Percentiles rank a stretch among this genome's conserved stretches.
These are phyloP conservation scores for Ceratorhiza oryzae-sativae DNA, from an alignment of 1,284 basidiomycete genomes.

Conservation along the genomic window DNA sequence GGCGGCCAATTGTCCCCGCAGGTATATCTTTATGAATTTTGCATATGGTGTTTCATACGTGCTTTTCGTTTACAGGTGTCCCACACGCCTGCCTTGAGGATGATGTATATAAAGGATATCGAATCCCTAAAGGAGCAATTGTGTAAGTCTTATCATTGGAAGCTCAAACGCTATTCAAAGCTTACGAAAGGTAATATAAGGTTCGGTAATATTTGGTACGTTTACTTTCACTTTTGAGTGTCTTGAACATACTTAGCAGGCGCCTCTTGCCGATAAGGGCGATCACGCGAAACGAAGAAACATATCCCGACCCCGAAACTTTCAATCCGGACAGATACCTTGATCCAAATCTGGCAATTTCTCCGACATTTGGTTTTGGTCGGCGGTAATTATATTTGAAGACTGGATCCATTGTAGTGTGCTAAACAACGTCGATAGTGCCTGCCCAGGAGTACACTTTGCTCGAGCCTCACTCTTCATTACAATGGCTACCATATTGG, in stretches of 20 bases:
- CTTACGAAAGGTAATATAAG: neutral
- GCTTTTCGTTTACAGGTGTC: slow-evolving; percentile 36
- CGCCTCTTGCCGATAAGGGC: neutral
- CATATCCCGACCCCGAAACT: slow-evolving; percentile 6
- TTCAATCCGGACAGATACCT: slow-evolving; percentile 23
- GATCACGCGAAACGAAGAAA: neutral
- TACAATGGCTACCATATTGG: neutral
- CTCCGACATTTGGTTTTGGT: slow-evolving; percentile 25
- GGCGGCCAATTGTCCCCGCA: slow-evolving; percentile 17
- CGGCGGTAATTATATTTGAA: neutral
- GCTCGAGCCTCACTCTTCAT: slow-evolving; percentile 18
- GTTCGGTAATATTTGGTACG: slow-evolving; percentile 3
- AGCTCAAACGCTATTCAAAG: too few relatives aligned
- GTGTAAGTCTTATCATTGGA: slow-evolving; percentile 29
- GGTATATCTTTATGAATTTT: slow-evolving; percentile 13
- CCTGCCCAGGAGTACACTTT: slow-evolving; percentile 17
- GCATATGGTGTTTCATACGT: neutral
- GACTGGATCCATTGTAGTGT: neutral
- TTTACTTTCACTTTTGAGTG: neutral
- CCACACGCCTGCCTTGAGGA: slow-evolving; percentile 47
- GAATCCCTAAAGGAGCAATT: slow-evolving; percentile 48
- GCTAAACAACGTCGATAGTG: neutral
- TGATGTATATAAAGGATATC: slow-evolving; percentile 48
- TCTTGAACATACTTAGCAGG: neutral
- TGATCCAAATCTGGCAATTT: neutral